A percentile compares a stretch with the other conserved stretches of the same genome.
Evolutionary conservation across 768 basidiomycete genomes (phyloP).

Genomic region (Favolaschia claudopus): DNA sequence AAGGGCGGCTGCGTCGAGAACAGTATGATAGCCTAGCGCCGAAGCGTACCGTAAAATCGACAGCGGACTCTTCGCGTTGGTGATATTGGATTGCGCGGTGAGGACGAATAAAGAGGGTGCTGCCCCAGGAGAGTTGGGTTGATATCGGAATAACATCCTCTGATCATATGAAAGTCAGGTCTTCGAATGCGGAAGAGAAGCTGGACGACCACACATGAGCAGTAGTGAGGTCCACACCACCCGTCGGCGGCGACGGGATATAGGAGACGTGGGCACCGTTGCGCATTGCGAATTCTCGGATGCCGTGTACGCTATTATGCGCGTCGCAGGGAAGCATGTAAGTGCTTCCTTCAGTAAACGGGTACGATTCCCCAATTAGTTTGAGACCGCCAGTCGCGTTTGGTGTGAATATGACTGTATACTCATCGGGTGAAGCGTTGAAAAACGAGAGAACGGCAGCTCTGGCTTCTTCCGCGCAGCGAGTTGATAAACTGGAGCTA

Average conservation of each 20-base stretch:
- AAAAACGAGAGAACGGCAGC: constrained; percentile 78
- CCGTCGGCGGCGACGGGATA: constrained; percentile 65
- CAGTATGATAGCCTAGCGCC: constrained; percentile 71
- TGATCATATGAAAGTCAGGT: no score
- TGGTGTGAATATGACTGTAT: constrained; percentile 82
- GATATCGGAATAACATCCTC: constrained; percentile 59
- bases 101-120: constrained; percentile 72
- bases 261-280: constrained; percentile 66
- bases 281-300: constrained; percentile 70
- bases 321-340: constrained; percentile 79
- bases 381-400: constrained; percentile 84
- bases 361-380: constrained; percentile 82
- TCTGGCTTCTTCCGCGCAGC: constrained; percentile 72
- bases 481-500: constrained; percentile 74
- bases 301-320: constrained; percentile 86
- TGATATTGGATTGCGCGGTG: constrained; percentile 83
- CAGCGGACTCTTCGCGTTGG: constrained; percentile 75
- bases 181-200: constrained; percentile 25
- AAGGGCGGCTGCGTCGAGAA: constrained; percentile 83
- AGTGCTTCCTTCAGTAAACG: constrained; percentile 60
- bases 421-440: constrained; percentile 68
- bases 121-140: constrained; percentile 49
- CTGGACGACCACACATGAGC: constrained; percentile 60
- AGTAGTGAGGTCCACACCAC: constrained; percentile 64
- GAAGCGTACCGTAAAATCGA: constrained; percentile 68